phyloP scores from a whole-genome alignment of 306 rosid genomes.

The Cucurbita maxima region DNA sequence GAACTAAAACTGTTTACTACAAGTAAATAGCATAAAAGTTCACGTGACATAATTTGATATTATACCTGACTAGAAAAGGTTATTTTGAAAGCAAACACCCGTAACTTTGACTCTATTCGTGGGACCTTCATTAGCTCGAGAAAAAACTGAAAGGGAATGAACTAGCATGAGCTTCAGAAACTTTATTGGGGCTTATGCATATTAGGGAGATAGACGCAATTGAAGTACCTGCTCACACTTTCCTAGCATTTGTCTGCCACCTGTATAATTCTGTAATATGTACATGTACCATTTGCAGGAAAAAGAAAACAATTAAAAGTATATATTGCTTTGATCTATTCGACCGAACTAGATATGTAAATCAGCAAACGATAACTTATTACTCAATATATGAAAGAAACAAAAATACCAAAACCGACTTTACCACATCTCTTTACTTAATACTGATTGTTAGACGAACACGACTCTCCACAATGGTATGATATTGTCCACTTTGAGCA shows the following conservation, averaged over 20 bases:
- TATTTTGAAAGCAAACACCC: conserved; percentile 92
- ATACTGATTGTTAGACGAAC: too few relatives aligned
- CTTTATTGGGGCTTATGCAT: conserved; percentile 3
- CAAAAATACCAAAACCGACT: background rate
- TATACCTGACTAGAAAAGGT: conserved; percentile 77
- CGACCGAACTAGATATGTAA: background rate
- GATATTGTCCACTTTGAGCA: too few relatives aligned
- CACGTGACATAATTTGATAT: background rate
- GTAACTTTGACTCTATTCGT: conserved; percentile 79
- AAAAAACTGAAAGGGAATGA: conserved; percentile 47
- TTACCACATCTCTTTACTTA: background rate
- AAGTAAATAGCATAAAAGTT: background rate
- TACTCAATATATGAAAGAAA: background rate
- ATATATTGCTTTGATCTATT: background rate
- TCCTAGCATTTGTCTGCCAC: conserved; percentile 82
- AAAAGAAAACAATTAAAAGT: background rate
- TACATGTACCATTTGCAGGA: background rate
- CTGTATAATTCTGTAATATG: conserved; percentile 51
- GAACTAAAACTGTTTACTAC: background rate
- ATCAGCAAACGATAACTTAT: background rate
- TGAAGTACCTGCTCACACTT: conserved; percentile 89
- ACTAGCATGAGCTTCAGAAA: conserved; percentile 14
- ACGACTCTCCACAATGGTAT: too few relatives aligned
- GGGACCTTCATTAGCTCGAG: conserved; percentile 96
- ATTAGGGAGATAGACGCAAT: conserved; percentile 7